Percentiles rank a stretch among this genome's conserved stretches.
Evolutionary conservation across 73 alveolate genomes (phyloP).

Genomic region (Breviolum minutum): DNA sequence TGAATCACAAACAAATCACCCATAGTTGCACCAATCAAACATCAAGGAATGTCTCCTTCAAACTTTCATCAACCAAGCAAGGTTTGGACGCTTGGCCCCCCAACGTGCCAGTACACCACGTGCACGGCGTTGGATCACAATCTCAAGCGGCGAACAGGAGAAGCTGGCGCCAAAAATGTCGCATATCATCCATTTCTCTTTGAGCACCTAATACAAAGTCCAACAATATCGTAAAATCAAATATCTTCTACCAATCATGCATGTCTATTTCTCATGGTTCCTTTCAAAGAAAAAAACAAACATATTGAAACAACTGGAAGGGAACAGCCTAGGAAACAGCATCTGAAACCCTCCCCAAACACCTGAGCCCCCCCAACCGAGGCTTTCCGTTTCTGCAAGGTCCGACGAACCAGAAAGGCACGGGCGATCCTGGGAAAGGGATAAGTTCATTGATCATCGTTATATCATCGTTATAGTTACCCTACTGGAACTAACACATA

Average conservation of each 20-base stretch:
- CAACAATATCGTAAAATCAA: no score
- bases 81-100: background rate
- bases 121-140: constrained; percentile 69
- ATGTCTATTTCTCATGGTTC: background rate
- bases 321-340: background rate
- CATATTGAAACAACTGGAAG: background rate
- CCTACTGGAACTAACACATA: no score
- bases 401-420: constrained; percentile 83
- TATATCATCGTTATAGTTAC: no score
- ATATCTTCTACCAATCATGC: no score
- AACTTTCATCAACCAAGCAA: background rate
- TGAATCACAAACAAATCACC: background rate
- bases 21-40: no score
- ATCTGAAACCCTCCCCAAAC: background rate
- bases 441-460: no score
- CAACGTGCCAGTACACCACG: constrained; percentile 61
- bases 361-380: constrained; percentile 13
- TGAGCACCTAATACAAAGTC: no score
- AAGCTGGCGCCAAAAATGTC: no score
- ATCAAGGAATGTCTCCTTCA: no score
- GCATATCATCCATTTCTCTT: no score
- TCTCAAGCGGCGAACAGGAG: background rate
- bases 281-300: background rate
- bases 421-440: constrained; percentile 53
- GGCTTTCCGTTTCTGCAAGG: constrained; percentile 54